These are phyloP conservation scores for Kuraishia molischiana DNA, from an alignment of 805 yeast species.

Conservation along the genomic window DNA sequence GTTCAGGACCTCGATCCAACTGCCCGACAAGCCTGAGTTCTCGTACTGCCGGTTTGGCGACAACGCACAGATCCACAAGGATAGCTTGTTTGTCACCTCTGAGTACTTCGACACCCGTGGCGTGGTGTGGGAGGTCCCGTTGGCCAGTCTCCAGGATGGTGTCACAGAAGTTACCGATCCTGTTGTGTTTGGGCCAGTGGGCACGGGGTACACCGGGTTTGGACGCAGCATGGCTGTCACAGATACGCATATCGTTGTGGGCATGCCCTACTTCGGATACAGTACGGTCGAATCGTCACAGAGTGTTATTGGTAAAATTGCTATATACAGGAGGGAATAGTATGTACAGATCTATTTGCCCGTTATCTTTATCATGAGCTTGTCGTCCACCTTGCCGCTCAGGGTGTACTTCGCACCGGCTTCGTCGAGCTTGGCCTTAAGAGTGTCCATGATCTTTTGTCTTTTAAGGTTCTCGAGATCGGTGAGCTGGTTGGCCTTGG, in stretches of 20 bases:
- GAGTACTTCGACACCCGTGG: slow-evolving; percentile 34
- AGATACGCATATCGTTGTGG: slow-evolving; percentile 21
- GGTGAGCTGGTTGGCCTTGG: neutral
- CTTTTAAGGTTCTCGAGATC: neutral
- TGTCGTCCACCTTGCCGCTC: neutral
- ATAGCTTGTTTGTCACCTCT: slow-evolving; percentile 26
- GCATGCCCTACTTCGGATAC: slow-evolving; percentile 26
- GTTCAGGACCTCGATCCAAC: slow-evolving; percentile 7
- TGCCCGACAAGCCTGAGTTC: slow-evolving; percentile 1
- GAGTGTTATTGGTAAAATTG: neutral
- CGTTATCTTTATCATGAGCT: neutral
- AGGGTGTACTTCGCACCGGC: neutral
- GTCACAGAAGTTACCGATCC: slow-evolving; percentile 6
- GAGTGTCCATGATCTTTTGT: neutral
- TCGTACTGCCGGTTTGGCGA: slow-evolving; percentile 12
- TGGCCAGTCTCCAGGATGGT: slow-evolving; percentile 8
- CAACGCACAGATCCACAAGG: slow-evolving; percentile 6
- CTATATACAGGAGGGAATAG: neutral
- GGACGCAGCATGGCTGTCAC: slow-evolving; percentile 27
- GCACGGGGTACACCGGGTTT: slow-evolving; percentile 30
- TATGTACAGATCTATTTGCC: neutral
- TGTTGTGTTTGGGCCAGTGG: slow-evolving; percentile 14
- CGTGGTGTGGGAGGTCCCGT: slow-evolving; percentile 31
- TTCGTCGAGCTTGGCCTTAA: neutral
- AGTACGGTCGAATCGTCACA: slow-evolving; percentile 6